Conservation (phyloP, 164 flowering plant genomes). For the Liriodendron chinense region DNA sequence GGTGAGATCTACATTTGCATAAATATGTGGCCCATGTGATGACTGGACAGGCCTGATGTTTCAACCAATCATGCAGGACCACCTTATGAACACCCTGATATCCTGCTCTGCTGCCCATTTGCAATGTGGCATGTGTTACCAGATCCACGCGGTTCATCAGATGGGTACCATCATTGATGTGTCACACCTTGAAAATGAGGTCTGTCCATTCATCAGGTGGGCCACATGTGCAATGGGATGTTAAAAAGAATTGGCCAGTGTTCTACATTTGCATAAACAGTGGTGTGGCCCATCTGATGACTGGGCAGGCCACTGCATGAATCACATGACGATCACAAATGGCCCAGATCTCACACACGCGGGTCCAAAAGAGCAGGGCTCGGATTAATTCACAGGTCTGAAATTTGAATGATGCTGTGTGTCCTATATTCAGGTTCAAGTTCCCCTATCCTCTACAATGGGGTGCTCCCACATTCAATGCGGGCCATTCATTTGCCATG, state of each 20-base stretch:
- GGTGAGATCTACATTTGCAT: no score
- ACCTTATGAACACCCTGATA: no score
- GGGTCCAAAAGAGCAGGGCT: neutral
- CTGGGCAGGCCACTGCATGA: neutral
- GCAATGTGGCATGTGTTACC: no score
- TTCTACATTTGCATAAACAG: neutral
- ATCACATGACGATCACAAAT: neutral
- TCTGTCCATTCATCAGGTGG: neutral
- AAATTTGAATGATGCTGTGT: neutral
- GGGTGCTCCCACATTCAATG: slow-evolving; percentile 85
- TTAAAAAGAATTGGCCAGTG: neutral
- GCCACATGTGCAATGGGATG: neutral
- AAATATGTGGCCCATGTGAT: no score
- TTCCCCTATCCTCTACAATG: slow-evolving; percentile 84
- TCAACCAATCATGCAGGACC: no score
- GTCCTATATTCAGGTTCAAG: slow-evolving; percentile 27
- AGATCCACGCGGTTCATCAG: neutral
- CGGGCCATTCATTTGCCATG: slow-evolving; percentile 81
- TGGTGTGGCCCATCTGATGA: neutral
- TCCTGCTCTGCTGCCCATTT: no score
- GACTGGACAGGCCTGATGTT: no score
- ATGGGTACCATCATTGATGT: neutral
- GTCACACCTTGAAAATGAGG: neutral
- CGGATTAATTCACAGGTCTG: neutral
- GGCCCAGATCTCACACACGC: neutral